Percentiles rank a stretch among this genome's conserved stretches.
phyloP scores from a whole-genome alignment of 164 flowering plant genomes.

The Paratinospora sagittata region DNA sequence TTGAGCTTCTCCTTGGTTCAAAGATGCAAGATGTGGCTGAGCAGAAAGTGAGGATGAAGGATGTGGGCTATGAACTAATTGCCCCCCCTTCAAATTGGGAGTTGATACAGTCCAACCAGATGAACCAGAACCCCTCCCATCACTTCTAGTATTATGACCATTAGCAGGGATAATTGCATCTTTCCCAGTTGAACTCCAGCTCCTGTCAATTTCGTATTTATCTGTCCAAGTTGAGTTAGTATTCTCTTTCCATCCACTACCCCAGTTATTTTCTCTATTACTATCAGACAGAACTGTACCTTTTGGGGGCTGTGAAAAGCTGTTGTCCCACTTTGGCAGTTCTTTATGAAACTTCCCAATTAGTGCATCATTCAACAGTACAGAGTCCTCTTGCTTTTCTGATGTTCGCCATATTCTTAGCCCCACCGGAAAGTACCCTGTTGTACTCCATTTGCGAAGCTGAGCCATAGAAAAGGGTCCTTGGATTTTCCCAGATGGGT shows the following conservation, averaged over 20 bases:
- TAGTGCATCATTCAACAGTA: slow-evolving; percentile 63
- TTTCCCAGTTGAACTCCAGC: slow-evolving; percentile 15
- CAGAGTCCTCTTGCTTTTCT: slow-evolving; percentile 55
- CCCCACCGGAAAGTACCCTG: slow-evolving; percentile 77
- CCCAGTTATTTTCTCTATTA: slow-evolving; percentile 12
- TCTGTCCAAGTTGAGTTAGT: slow-evolving; percentile 12
- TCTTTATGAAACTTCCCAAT: slow-evolving; percentile 50
- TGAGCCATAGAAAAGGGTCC: slow-evolving; percentile 96
- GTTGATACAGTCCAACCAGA: slow-evolving; percentile 23
- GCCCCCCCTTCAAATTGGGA: slow-evolving; percentile 21
- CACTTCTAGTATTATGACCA: slow-evolving; percentile 10
- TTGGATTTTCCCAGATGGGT: slow-evolving; percentile 81
- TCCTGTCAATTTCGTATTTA: slow-evolving; percentile 10
- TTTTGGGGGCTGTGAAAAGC: slow-evolving; percentile 22
- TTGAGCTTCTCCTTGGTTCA: slow-evolving; percentile 22
- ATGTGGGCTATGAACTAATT: slow-evolving; percentile 20
- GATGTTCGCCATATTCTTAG: slow-evolving; percentile 62
- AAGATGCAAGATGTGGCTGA: slow-evolving; percentile 22
- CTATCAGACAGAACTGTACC: slow-evolving; percentile 3
- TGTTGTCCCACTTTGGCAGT: slow-evolving; percentile 15
- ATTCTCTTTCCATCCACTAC: slow-evolving; percentile 14
- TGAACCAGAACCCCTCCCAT: slow-evolving; percentile 24
- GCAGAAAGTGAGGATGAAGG: slow-evolving; percentile 25
- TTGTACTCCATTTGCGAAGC: slow-evolving; percentile 82
- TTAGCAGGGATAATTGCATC: slow-evolving; percentile 10